Evolutionary conservation across 1,284 basidiomycete species (phyloP), one percentile per base, ranked within the genome.

Genomic region (Cystobasidium sp.): DNA sequence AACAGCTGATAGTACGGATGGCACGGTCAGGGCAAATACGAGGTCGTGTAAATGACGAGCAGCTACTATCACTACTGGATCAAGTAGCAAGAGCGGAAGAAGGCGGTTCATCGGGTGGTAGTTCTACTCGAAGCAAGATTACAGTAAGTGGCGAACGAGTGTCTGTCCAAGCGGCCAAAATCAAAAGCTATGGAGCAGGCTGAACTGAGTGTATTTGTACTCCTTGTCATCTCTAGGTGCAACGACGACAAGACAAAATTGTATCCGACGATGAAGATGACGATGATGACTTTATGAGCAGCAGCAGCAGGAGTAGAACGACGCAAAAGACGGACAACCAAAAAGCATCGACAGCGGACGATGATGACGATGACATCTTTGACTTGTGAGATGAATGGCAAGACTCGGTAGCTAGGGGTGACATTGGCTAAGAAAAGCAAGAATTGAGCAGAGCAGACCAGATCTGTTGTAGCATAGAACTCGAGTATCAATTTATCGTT

Each of bases 21-120:
- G 94, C 91, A 7, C 93, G 95, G 83, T 87, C 88, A 1, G 94
- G 95, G n/a, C 94, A 97, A 82, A 84, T 98, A 61, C 87, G 91
- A 69, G 91, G 91, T 12, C 87, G 90, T 69, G 90, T 99, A 55
- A 90, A 88, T 37, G 96, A 99, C 82, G 86, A 88, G 59, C 93
- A 96, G 81, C 86, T 99, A 74, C 96, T 98, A 80, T 90, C 90
- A 47, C 84, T 99, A 20, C 86, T 99, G 69, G 93, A 98, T 81
- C 94, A 98, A 87, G 94, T 94, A 1, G 82, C 83, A 44, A 79
- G 80, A 55, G 79, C 70, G 18, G 70, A 59, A 31, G n/a, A 55
- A 43, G 24, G 53, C 10, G 43, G 37, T 7, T 59, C 56, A 41
- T 20, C 43, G 14, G 22, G 46, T 18, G n/a, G 62, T 8, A 16